phyloP scores from a whole-genome alignment of 1,284 basidiomycete genomes.

The Lentinula novae-zelandiae region DNA sequence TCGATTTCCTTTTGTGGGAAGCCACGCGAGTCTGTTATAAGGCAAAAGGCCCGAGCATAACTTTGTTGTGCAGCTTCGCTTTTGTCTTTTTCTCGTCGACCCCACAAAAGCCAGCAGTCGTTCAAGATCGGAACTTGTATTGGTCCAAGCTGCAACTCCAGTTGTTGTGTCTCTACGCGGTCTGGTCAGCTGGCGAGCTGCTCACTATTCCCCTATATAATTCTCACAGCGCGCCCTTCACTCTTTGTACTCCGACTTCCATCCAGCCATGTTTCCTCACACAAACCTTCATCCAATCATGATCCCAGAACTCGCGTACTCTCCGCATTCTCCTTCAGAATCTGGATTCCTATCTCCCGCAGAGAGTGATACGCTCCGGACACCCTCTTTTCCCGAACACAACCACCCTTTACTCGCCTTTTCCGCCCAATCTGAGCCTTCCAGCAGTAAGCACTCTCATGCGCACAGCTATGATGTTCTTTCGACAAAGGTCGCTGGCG shows the following conservation, averaged over 20 bases:
- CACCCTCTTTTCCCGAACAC: constrained; percentile 19
- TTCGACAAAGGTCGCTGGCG: not conserved
- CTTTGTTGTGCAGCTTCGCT: not conserved
- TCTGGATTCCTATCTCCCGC: constrained; percentile 31
- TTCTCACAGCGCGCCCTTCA: not conserved
- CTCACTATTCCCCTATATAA: not conserved
- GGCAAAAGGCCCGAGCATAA: not conserved
- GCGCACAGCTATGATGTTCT: constrained; percentile 10
- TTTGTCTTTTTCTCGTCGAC: constrained; percentile 5
- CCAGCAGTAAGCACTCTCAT: constrained; percentile 11
- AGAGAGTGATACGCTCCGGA: constrained; percentile 36
- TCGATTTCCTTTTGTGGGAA: not conserved
- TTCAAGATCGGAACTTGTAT: not conserved
- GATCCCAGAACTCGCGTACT: constrained; percentile 24
- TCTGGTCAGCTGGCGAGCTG: constrained; percentile 1
- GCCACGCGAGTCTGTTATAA: not conserved
- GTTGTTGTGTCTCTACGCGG: not conserved
- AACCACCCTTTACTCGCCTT: constrained; percentile 15
- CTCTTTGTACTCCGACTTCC: constrained; percentile 4
- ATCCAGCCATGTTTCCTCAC: constrained; percentile 7
- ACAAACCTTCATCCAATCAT: constrained; percentile 19
- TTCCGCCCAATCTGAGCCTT: constrained; percentile 3
- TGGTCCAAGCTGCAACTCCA: constrained; percentile 1
- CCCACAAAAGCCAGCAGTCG: not conserved
- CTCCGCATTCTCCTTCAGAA: constrained; percentile 33